Base-by-base conservation (phyloP, 805 yeast genomes). In the Spathaspora boniae region DNA sequence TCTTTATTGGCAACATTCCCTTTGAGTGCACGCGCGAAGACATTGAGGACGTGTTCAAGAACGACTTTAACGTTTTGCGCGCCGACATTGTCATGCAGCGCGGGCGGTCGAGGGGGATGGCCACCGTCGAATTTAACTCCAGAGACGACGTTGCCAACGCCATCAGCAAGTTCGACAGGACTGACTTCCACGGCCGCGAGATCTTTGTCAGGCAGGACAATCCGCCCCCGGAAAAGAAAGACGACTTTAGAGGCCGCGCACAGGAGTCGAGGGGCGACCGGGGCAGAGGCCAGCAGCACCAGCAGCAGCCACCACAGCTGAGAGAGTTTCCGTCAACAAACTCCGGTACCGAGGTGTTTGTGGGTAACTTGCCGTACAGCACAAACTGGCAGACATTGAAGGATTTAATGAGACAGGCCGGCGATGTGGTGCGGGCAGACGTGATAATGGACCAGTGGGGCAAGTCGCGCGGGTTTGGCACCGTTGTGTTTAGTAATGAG, bases 201-300 rank as follows among this genome's bases (percentile, higher is more conserved):
- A 82, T 88, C 29, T 87, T 83, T 58, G 95, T 89, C 7, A 80
- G 97, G 64, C 94, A 82, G 56, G 95, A 88, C 61, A 82, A 86
- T 55, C 93, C 93, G 23, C 93, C 93, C 18, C 91, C 91, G 38
- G 59, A 60, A 31, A 60, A 58, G 43, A 48, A 65, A 37, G 26
- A 26, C 30, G 15, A 42, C 45, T 33, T 32, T n/a, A 32, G 35
- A 42, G 26, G 42, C 19, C 37, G 53, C 38, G 51, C 37, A 28
- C 35, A 50, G 23, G 36, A 42, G 15, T 42, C 36, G 12, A 46
- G 56, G 14, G 53, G 19, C 31, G 35, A 32, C 16, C 19, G 31
- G 18, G 33, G 33, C 7, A 30, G 32, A 17, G 40, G 28, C 48
- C 33, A 30, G 23, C 33, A 30, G 23, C 33, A 30, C 16, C 33